phyloP scores from a whole-genome alignment of 2,329 filamentous ascomycete genomes.

The Neonectria magnoliae region DNA sequence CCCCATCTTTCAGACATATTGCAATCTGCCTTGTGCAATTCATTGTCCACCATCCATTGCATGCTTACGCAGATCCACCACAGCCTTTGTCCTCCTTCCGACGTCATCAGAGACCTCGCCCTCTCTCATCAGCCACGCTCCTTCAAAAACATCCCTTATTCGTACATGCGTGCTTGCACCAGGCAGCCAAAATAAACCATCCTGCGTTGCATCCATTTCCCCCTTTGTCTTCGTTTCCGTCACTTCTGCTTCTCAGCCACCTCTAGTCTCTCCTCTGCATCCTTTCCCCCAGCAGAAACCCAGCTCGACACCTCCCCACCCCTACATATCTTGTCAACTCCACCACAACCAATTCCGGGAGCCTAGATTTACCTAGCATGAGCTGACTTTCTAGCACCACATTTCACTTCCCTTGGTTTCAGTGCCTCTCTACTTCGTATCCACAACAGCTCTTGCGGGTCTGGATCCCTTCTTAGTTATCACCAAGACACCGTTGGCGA shows the following conservation, averaged over 20 bases:
- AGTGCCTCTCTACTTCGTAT: not conserved
- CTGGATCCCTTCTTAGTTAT: not conserved
- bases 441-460: not conserved
- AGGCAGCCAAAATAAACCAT: slow-evolving; percentile 11
- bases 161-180: not conserved
- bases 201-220: not conserved
- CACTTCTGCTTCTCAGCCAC: not conserved
- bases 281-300: not conserved
- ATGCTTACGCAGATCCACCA: not conserved
- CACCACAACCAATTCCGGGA: slow-evolving; percentile 5
- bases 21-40: not conserved
- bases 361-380: slow-evolving; percentile 2
- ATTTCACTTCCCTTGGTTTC: not conserved
- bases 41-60: not conserved
- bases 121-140: slow-evolving; percentile 8
- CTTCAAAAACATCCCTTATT: slow-evolving; percentile 1
- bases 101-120: slow-evolving; percentile 2
- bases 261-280: not conserved
- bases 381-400: not conserved
- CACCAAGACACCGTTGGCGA: not conserved
- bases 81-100: not conserved
- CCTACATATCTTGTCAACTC: not conserved
- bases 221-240: not conserved
- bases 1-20: not conserved
- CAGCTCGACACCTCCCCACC: not conserved